These are phyloP conservation scores for Colletotrichum liriopes DNA, from an alignment of 2,329 filamentous ascomycete genomes.

Conservation along the genomic window DNA sequence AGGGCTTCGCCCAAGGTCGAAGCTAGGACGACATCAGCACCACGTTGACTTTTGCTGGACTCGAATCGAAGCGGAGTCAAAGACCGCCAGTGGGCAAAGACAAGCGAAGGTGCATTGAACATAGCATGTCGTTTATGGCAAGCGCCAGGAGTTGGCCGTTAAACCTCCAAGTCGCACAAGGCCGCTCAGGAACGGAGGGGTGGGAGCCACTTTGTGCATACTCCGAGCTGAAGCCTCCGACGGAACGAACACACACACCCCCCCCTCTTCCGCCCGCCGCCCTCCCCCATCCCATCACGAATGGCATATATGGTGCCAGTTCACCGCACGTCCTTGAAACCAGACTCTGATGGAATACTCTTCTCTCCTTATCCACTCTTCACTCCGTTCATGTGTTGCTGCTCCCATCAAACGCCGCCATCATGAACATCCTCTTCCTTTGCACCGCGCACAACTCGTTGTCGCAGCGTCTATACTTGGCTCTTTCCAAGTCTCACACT, in stretches of 20 bases:
- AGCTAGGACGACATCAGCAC: slow-evolving; percentile 26
- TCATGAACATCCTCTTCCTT: slow-evolving; percentile 60
- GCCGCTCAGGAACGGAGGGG: slow-evolving; percentile 18
- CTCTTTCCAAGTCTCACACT: slow-evolving; percentile 53
- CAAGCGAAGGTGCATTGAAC: slow-evolving; percentile 6
- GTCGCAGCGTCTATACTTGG: slow-evolving; percentile 57
- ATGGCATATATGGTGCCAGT: slow-evolving; percentile 32
- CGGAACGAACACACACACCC: slow-evolving; percentile 4
- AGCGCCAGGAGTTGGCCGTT: slow-evolving; percentile 35
- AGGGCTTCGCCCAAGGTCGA: slow-evolving; percentile 31
- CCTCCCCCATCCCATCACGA: slow-evolving; percentile 10
- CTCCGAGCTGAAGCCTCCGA: slow-evolving; percentile 27
- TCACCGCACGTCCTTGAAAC: slow-evolving; percentile 15
- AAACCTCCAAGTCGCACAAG: slow-evolving; percentile 26
- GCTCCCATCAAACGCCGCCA: slow-evolving; percentile 12
- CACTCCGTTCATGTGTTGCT: background rate
- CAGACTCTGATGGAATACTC: background rate
- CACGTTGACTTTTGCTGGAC: slow-evolving; percentile 8
- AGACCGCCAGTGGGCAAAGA: slow-evolving; percentile 5
- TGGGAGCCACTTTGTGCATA: slow-evolving; percentile 22
- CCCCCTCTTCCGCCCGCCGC: background rate
- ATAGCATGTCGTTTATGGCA: slow-evolving; percentile 12
- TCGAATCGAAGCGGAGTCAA: slow-evolving; percentile 23
- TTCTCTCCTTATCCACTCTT: background rate
- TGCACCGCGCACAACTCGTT: slow-evolving; percentile 62